Conservation (phyloP, 139 green algal species). For the Gonium pectorale region DNA sequence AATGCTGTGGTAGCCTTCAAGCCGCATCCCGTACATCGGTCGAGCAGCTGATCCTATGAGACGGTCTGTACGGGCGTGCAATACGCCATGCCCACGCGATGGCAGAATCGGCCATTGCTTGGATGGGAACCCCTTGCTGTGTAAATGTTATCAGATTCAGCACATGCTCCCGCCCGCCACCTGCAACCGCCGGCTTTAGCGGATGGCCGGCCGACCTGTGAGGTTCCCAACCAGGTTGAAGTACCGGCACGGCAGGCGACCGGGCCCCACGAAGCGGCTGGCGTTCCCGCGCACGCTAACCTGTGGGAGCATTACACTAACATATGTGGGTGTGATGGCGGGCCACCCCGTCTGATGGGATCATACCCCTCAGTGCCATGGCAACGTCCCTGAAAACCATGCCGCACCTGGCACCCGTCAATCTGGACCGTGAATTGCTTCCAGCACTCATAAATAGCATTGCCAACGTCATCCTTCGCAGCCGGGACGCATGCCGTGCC, state of each 20-base stretch:
- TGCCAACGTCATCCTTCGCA: conserved; percentile 1
- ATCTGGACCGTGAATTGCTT: background rate
- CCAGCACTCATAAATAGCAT: conserved; percentile 3
- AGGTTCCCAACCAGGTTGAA: conserved; percentile 24
- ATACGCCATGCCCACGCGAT: too few species aligned
- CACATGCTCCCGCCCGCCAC: too few species aligned
- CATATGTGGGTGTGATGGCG: too few species aligned
- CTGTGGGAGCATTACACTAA: background rate
- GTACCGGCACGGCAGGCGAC: background rate
- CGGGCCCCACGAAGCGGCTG: background rate
- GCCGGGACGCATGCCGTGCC: background rate
- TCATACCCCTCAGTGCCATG: background rate
- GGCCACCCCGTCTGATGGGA: too few species aligned
- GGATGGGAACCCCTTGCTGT: too few species aligned
- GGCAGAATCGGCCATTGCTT: too few species aligned
- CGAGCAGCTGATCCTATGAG: too few species aligned
- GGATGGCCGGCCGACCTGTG: background rate
- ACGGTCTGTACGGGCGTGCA: too few species aligned
- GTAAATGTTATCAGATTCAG: too few species aligned
- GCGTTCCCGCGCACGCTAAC: background rate
- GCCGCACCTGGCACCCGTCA: conserved; percentile 8
- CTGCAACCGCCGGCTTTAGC: too few species aligned
- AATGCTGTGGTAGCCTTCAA: too few species aligned
- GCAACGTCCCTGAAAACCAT: background rate
- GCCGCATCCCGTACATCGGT: too few species aligned